phyloP scores from a whole-genome alignment of 2,329 filamentous ascomycete genomes.

The Fusarium sp. region DNA sequence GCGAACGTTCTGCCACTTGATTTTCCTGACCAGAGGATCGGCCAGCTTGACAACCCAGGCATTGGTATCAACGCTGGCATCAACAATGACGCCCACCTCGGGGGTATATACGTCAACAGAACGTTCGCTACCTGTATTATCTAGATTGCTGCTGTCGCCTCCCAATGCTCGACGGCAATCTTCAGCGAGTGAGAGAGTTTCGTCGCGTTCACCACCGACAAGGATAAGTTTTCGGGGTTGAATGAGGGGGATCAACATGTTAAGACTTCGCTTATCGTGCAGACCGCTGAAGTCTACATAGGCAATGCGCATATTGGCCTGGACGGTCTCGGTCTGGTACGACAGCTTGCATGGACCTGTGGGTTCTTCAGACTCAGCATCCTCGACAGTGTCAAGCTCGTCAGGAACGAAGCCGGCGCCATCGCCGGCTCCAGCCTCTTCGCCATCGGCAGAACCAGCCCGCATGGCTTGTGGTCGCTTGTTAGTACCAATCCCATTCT shows the following conservation, averaged over 20 bases:
- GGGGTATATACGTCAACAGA: slow-evolving; percentile 85
- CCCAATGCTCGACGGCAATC: slow-evolving; percentile 79
- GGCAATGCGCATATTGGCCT: slow-evolving; percentile 79
- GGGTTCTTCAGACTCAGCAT: slow-evolving; percentile 63
- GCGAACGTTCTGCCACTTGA: slow-evolving; percentile 95
- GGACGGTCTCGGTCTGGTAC: slow-evolving; percentile 71
- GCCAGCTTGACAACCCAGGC: slow-evolving; percentile 96
- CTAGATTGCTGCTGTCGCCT: slow-evolving; percentile 15
- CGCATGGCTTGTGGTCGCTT: slow-evolving; percentile 69
- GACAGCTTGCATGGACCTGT: slow-evolving; percentile 81
- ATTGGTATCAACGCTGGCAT: slow-evolving; percentile 97
- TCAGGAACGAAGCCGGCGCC: slow-evolving; percentile 59
- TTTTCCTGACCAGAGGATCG: slow-evolving; percentile 82
- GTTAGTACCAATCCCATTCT: slow-evolving; percentile 55
- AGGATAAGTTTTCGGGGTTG: slow-evolving; percentile 94
- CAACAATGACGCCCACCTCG: slow-evolving; percentile 75
- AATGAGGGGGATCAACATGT: slow-evolving; percentile 95
- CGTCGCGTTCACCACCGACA: slow-evolving; percentile 81
- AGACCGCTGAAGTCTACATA: slow-evolving; percentile 93
- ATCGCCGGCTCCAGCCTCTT: slow-evolving; percentile 51
- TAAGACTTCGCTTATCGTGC: slow-evolving; percentile 92
- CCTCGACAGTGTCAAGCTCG: slow-evolving; percentile 69
- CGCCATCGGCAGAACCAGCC: slow-evolving; percentile 60
- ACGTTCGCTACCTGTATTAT: slow-evolving; percentile 56
- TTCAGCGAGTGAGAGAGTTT: slow-evolving; percentile 81